Evolutionary conservation across 2,329 filamentous ascomycete genomes (phyloP), one percentile per base, ranked within the genome.

Genomic region (Clarireedia paspali): DNA sequence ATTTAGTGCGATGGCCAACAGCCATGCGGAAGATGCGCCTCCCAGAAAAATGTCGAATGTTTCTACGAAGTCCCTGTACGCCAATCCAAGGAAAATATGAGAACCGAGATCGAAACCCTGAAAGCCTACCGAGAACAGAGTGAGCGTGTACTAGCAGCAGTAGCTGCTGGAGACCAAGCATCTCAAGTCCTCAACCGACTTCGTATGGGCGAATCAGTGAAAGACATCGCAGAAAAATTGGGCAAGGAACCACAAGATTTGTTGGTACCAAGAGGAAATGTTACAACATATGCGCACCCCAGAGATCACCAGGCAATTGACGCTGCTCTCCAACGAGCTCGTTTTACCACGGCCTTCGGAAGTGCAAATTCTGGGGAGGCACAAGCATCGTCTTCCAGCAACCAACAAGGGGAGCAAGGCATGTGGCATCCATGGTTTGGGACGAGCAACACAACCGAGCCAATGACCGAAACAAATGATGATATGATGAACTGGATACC

Each of bases 11-110:
- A 85, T 63, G 82, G 82, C 6, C 72, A 77, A 49, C 75, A 65
- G 27, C 82, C 67, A 1, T 70, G 68, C 53, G 63, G 62, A 30
- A 81, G 82, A 58, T 85, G 82, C 69, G 75, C 72, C 57, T 60
- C 70, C 0, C 81, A 84, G 74, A 69, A 47, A 59, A 77, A 78
- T 34, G 69, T 76, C 40, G 76, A 82, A 24, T 85, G 82, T 59
- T 65, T 82, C 24, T 85, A 85, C 70, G 81, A 85, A 61, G 66
- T 83, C 6, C 82, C 82, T 0, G 77, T 85, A 5, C 80, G 82
- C 46, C 81, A 84, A 61, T 84, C 81, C 10, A 85, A 85, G 59
- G 82, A 84, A 58, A 76, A 77, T 52, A 74, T 85, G 5, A 77
- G 82, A 46, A 72, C 71, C 63, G 82, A 85, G 63, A 82, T 85